Evolutionary conservation across 2,329 filamentous ascomycete species (phyloP).

Genomic region (Microdochium nivale): DNA sequence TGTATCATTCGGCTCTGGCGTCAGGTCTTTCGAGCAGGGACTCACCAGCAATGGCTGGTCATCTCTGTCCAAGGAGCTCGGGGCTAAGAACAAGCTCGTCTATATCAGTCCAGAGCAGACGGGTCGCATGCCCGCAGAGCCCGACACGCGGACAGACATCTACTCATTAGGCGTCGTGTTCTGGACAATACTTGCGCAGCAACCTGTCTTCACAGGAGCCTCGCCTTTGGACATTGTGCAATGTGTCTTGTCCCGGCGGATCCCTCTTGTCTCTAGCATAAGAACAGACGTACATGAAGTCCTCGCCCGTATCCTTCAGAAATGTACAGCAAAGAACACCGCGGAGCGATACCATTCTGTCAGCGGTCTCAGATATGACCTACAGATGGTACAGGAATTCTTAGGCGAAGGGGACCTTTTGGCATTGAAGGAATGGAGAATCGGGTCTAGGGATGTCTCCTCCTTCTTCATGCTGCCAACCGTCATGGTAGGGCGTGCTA

Average conservation of each 20-base stretch:
- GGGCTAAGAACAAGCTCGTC: slow-evolving; percentile 79
- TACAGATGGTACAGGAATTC: slow-evolving; percentile 64
- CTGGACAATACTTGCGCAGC: slow-evolving; percentile 75
- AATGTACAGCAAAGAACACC: slow-evolving; percentile 85
- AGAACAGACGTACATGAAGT: slow-evolving; percentile 79
- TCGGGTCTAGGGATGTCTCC: slow-evolving; percentile 79
- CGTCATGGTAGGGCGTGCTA: slow-evolving; percentile 69
- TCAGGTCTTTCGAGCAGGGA: slow-evolving; percentile 84
- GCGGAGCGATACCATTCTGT: slow-evolving; percentile 84
- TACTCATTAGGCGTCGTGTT: slow-evolving; percentile 87
- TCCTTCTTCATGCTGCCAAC: slow-evolving; percentile 85
- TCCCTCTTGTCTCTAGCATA: slow-evolving; percentile 67
- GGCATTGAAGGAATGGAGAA: slow-evolving; percentile 63
- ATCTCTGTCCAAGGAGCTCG: slow-evolving; percentile 69
- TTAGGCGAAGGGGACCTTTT: slow-evolving; percentile 66
- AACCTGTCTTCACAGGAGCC: slow-evolving; percentile 70
- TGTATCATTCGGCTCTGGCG: slow-evolving; percentile 77
- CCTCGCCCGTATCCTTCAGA: slow-evolving; percentile 75
- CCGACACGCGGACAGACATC: slow-evolving; percentile 86
- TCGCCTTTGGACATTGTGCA: slow-evolving; percentile 87
- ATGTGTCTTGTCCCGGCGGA: slow-evolving; percentile 70
- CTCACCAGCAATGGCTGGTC: slow-evolving; percentile 82
- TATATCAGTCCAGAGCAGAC: slow-evolving; percentile 95
- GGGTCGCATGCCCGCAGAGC: slow-evolving; percentile 83
- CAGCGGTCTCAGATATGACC: slow-evolving; percentile 75